Conservation (phyloP, 2,329 filamentous ascomycete species). For the Diaporthe humulicola region DNA sequence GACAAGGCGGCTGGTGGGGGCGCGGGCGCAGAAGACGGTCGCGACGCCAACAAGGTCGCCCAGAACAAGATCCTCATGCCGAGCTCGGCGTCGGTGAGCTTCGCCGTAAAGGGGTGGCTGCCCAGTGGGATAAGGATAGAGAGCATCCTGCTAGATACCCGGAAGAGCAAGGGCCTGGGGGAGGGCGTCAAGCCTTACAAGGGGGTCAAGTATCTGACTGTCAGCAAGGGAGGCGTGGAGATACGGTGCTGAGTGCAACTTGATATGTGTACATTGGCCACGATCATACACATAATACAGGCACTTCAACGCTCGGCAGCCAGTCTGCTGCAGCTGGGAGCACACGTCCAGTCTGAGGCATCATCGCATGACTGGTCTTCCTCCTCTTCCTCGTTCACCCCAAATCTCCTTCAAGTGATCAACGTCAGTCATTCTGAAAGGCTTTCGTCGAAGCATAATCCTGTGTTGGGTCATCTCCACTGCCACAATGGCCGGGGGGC, state of each 20-base stretch:
- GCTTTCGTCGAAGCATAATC: neutral
- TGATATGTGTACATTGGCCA: neutral
- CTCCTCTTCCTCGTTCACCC: no score
- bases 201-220: conserved; percentile 95
- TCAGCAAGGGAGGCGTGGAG: conserved; percentile 75
- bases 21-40: conserved; percentile 55
- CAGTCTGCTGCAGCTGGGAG: no score
- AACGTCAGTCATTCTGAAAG: neutral
- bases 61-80: conserved; percentile 86
- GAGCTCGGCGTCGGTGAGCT: conserved; percentile 80
- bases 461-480: neutral
- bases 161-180: conserved; percentile 86
- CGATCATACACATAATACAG: neutral
- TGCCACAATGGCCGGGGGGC: neutral
- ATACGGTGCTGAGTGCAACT: conserved; percentile 65
- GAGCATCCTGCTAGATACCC: conserved; percentile 77
- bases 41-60: conserved; percentile 69
- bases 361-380: neutral
- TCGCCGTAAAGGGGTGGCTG: conserved; percentile 77
- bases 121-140: conserved; percentile 77
- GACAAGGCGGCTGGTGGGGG: conserved; percentile 49
- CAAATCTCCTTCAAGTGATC: neutral
- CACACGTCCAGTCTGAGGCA: neutral
- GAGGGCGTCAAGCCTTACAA: conserved; percentile 96
- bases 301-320: neutral